Evolutionary conservation across 805 yeast genomes (phyloP).

Genomic region (Priceomyces melissophilus): DNA sequence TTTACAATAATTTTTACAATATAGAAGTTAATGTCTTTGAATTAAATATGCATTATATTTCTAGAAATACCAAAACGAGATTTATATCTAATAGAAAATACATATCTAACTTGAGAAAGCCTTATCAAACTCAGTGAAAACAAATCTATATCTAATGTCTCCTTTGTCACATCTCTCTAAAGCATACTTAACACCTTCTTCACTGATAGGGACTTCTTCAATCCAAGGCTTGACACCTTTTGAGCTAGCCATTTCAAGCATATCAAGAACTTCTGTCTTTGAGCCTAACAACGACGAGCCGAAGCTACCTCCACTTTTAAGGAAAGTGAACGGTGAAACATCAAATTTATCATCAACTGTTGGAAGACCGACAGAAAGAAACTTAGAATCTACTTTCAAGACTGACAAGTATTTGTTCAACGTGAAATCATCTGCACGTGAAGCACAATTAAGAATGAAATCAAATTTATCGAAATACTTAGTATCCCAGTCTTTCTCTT

Average conservation of each 20-base stretch:
- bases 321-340: constrained; percentile 24
- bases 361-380: constrained; percentile 28
- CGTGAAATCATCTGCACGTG: constrained; percentile 48
- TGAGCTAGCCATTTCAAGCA: constrained; percentile 38
- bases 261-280: constrained; percentile 31
- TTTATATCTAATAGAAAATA: no score
- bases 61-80: no score
- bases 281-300: constrained; percentile 34
- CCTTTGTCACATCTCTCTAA: constrained; percentile 31
- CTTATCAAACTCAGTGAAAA: constrained; percentile 53
- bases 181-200: constrained; percentile 30
- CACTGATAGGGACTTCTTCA: constrained; percentile 35
- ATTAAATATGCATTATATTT: no score
- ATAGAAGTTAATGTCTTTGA: no score
- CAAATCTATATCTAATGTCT: constrained; percentile 50
- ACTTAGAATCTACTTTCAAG: constrained; percentile 24
- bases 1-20: no score
- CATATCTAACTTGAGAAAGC: constrained; percentile 21
- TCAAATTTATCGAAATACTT: constrained; percentile 40
- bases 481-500: constrained; percentile 22
- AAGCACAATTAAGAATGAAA: constrained; percentile 51
- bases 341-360: constrained; percentile 18
- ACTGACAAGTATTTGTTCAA: constrained; percentile 45
- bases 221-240: constrained; percentile 32
- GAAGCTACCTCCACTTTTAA: constrained; percentile 26